phyloP scores from a whole-genome alignment of 2,329 filamentous ascomycete genomes.

The Fusarium mangiferae region DNA sequence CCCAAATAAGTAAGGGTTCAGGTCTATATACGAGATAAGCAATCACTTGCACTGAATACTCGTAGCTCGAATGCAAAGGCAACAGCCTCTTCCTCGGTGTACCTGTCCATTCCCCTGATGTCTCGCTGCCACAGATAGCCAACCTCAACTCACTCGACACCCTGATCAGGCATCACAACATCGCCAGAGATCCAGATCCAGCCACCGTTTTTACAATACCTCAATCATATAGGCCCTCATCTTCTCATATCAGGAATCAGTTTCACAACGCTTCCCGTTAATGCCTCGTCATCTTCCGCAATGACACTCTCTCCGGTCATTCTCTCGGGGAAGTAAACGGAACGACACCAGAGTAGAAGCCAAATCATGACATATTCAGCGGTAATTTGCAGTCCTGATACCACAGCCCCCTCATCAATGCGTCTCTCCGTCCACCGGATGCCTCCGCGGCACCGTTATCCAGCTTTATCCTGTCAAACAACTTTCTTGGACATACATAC shows the following conservation, averaged over 20 bases:
- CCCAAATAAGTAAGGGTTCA: accelerated
- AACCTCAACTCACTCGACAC: neutral
- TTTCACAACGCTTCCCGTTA: neutral
- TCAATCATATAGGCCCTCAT: accelerated
- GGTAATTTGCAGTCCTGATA: neutral
- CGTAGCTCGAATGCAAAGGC: too few relatives aligned
- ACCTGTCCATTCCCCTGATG: neutral
- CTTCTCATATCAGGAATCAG: too few relatives aligned
- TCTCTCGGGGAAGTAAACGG: neutral
- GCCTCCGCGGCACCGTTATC: neutral
- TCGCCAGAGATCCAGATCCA: neutral
- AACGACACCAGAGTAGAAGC: neutral
- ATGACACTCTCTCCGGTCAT: neutral
- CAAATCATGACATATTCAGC: neutral
- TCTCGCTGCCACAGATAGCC: too few relatives aligned
- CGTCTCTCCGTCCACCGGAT: neutral
- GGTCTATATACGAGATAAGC: accelerated
- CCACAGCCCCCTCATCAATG: neutral
- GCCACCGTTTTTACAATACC: accelerated
- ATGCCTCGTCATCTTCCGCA: neutral
- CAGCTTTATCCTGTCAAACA: neutral
- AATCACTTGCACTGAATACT: neutral
- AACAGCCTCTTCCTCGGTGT: neutral
- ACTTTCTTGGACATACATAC: neutral
- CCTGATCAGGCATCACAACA: neutral